These are phyloP conservation scores for Phytophthora niederhauseri DNA, from an alignment of 352 stramenopile species.

Conservation along the genomic window DNA sequence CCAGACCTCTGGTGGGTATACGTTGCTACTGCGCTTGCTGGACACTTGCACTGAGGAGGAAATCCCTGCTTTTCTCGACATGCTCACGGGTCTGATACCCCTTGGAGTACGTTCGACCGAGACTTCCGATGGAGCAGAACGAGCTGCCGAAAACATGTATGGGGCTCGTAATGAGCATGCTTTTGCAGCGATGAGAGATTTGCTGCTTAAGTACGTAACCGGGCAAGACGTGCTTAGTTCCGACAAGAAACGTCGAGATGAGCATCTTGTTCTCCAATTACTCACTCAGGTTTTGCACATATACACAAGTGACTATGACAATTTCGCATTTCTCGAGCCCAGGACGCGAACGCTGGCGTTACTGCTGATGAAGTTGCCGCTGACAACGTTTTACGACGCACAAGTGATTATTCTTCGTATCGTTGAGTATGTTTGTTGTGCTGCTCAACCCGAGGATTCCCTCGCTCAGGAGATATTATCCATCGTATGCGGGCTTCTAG, in stretches of 20 bases:
- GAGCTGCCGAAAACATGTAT: slow-evolving; percentile 45
- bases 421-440: slow-evolving; percentile 78
- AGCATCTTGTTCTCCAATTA: slow-evolving; percentile 63
- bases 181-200: slow-evolving; percentile 68
- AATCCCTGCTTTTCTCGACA: slow-evolving; percentile 50
- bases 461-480: slow-evolving; percentile 67
- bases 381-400: slow-evolving; percentile 58
- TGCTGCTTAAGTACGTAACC: slow-evolving; percentile 60
- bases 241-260: slow-evolving; percentile 26
- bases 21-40: slow-evolving; percentile 50
- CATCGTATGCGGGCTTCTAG: slow-evolving; percentile 68
- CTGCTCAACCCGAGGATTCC: slow-evolving; percentile 46
- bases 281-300: slow-evolving; percentile 72
- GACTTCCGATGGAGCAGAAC: slow-evolving; percentile 41
- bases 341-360: slow-evolving; percentile 74
- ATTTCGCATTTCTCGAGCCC: slow-evolving; percentile 73
- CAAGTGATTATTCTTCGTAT: slow-evolving; percentile 76
- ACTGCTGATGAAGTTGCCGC: slow-evolving; percentile 66
- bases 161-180: slow-evolving; percentile 67
- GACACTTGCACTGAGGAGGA: slow-evolving; percentile 49
- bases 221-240: slow-evolving; percentile 15
- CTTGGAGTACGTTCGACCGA: slow-evolving; percentile 56
- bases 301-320: slow-evolving; percentile 76
- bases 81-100: slow-evolving; percentile 62
- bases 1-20: slow-evolving; percentile 64